Conservation (phyloP, 2,329 filamentous ascomycete genomes). For the Botrytis cinerea region DNA sequence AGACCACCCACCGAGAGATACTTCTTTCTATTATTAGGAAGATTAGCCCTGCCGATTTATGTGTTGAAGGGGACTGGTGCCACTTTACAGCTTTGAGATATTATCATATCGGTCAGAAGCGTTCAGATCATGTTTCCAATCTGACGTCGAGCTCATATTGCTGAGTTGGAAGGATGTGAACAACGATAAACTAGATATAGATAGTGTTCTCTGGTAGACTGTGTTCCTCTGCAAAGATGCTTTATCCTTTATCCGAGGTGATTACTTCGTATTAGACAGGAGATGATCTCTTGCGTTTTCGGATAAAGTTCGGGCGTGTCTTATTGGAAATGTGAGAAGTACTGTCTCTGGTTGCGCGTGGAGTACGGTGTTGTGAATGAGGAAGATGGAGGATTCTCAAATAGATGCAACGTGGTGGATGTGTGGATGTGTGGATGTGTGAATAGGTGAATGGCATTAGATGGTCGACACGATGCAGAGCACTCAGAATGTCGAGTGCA, state of each 20-base stretch:
- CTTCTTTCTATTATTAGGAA: conserved; percentile 31
- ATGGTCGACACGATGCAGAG: neutral
- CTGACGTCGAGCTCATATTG: conserved; percentile 32
- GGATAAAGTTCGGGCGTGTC: conserved; percentile 12
- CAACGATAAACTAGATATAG: neutral
- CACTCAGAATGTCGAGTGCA: neutral
- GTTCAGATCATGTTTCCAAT: conserved; percentile 39
- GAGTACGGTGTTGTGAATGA: neutral
- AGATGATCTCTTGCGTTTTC: conserved; percentile 1
- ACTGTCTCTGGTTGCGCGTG: neutral
- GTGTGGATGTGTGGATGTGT: too few relatives aligned
- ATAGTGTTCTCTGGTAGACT: too few relatives aligned
- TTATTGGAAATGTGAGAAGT: neutral
- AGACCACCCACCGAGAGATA: conserved; percentile 44
- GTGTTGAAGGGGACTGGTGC: neutral
- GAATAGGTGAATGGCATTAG: neutral
- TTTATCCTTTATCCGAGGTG: conserved; percentile 1
- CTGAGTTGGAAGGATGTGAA: neutral
- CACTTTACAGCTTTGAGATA: conserved; percentile 62
- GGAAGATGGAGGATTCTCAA: neutral
- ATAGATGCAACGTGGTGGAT: neutral
- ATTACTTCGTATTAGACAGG: neutral
- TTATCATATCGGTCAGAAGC: conserved; percentile 59
- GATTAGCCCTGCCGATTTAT: neutral
- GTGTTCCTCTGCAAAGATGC: neutral